Percentiles rank a stretch among this genome's conserved stretches.
phyloP scores from a whole-genome alignment of 2,329 filamentous ascomycete species.

The Fusarium protoensiforme region DNA sequence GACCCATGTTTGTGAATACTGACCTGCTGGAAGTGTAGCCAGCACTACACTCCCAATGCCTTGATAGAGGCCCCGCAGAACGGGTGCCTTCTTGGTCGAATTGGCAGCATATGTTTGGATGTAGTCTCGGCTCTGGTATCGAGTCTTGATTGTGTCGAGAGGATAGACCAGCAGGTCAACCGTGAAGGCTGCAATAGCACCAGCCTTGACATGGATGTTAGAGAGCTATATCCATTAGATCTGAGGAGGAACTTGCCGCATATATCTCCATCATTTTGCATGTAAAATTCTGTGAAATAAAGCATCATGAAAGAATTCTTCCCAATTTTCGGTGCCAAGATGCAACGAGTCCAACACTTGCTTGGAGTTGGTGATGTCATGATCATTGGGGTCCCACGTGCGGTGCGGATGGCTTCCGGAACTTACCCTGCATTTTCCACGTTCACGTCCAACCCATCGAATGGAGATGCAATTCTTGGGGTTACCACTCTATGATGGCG shows the following conservation, averaged over 20 bases:
- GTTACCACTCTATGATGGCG: background rate
- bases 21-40: conserved; percentile 88
- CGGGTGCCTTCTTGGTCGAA: conserved; percentile 63
- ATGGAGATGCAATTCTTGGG: background rate
- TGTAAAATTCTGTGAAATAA: background rate
- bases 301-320: background rate
- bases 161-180: conserved; percentile 90
- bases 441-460: background rate
- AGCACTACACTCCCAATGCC: conserved; percentile 87
- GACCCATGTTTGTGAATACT: conserved; percentile 14
- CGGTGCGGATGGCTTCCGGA: background rate
- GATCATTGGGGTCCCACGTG: conserved; percentile 6
- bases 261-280: conserved; percentile 46
- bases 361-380: conserved; percentile 34
- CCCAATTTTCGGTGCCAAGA: background rate
- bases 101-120: conserved; percentile 70
- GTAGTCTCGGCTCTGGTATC: conserved; percentile 83
- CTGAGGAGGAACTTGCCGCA: conserved; percentile 34
- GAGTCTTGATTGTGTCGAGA: conserved; percentile 89
- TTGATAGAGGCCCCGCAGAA: conserved; percentile 83
- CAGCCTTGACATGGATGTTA: conserved; percentile 67
- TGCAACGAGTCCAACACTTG: background rate
- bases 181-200: conserved; percentile 85
- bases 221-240: background rate
- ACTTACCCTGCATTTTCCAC: conserved; percentile 31